Base-by-base conservation (phyloP, 805 yeast genomes). In the Kazachstania psychrophila region DNA sequence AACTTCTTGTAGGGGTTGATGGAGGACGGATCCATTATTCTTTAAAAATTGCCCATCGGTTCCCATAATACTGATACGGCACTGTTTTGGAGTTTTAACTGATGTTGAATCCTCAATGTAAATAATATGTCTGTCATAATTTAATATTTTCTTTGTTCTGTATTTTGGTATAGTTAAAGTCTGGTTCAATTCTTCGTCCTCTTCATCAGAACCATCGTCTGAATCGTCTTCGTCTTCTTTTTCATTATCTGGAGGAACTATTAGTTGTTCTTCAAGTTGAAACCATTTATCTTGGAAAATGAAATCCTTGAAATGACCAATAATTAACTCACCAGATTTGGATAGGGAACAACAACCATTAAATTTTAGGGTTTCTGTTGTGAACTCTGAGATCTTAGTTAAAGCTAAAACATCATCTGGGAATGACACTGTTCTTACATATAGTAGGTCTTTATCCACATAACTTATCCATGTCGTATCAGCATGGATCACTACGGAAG, bases 381-480 rank as follows among this genome's bases (percentile, higher is more conserved):
- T 40, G 29, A 58, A 54, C 8, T 40, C 43, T 4, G 48, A 33
- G 9, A 47, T 26, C 5, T 32, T 39, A 5, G 32, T 37, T 27
- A 57, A 36, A 14, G 30, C 36, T 6, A 24, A 33, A 3, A 29
- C 26, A 10, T 36, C 34, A 5, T 55, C 56, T 2, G 46, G 31
- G 6, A 43, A 31, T 7, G 54, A 26, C 2, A 63, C 9, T 4
- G 64, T 61, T 28, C 56, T 52, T 10, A 62, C 46, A 31, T 51
- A 49, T 13, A 51, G 40, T 3, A 46, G 23, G 0, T 43, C 31
- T 14, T 49, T 39, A 8, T 37, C 18, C 11, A 54, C 57, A 23
- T 59, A 52, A 22, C 56, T 46, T 1, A 54, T 38, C 67, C 67
- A 65, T 1, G 67, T 52, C 28, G 47, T 46, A 13, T 55, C 51